phyloP scores from a whole-genome alignment of 148 eudicot genomes.

The Rhododendron mucronatum region DNA sequence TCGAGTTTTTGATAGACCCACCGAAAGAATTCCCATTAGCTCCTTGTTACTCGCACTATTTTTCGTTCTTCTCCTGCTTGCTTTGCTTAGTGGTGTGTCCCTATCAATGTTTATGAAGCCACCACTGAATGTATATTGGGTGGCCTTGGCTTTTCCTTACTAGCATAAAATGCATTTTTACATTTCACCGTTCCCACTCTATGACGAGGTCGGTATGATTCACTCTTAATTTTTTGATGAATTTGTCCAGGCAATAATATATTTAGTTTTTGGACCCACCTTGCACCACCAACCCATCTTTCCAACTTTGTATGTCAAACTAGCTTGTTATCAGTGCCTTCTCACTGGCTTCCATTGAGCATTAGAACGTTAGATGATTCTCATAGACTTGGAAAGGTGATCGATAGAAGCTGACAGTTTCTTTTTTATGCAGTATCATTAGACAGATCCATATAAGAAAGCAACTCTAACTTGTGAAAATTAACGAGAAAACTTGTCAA shows the following conservation, averaged over 20 bases:
- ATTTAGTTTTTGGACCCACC: neutral
- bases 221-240: neutral
- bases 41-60: constrained; percentile 18
- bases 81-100: constrained; percentile 17
- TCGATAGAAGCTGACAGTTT: constrained; percentile 1
- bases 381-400: neutral
- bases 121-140: constrained; percentile 1
- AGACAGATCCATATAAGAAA: constrained; percentile 9
- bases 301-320: constrained; percentile 9
- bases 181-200: constrained; percentile 1
- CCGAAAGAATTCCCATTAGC: constrained; percentile 17
- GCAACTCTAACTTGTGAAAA: neutral
- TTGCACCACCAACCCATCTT: neutral
- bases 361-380: constrained; percentile 5
- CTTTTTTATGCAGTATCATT: neutral
- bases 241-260: neutral
- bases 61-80: constrained; percentile 18
- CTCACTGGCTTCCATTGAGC: constrained; percentile 8
- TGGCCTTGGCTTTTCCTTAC: constrained; percentile 22
- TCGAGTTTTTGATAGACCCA: constrained; percentile 10
- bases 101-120: constrained; percentile 9
- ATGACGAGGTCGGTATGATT: neutral
- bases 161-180: constrained; percentile 9
- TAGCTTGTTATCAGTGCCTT: constrained; percentile 1
- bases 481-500: neutral